A percentile compares a stretch with the other conserved stretches of the same genome.
Conservation (phyloP, 1,139 yeast genomes). For the Taphrina betulina region DNA sequence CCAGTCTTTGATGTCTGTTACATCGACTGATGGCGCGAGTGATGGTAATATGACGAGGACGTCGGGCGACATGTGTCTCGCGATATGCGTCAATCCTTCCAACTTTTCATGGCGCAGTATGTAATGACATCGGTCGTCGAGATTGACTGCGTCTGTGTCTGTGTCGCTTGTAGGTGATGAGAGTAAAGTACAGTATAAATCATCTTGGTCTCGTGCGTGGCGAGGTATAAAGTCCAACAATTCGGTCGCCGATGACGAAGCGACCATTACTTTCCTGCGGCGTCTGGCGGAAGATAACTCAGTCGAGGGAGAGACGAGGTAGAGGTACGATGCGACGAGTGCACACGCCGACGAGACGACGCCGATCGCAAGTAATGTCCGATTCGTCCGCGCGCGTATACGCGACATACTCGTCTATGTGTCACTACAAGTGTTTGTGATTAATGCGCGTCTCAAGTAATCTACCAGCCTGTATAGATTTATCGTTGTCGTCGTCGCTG, state of each 20-base stretch:
- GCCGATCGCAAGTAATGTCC: constrained; percentile 4
- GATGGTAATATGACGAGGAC: constrained; percentile 7
- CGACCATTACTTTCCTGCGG: constrained; percentile 3
- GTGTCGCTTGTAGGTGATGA: background rate
- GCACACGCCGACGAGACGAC: constrained; percentile 13
- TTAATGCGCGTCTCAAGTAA: too few relatives aligned
- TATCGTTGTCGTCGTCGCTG: too few relatives aligned
- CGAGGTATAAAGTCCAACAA: background rate
- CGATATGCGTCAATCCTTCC: constrained; percentile 19
- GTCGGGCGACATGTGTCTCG: constrained; percentile 26
- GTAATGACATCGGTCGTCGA: constrained; percentile 3
- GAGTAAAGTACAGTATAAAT: background rate
- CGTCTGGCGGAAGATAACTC: background rate
- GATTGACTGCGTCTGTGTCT: background rate
- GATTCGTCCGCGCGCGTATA: background rate
- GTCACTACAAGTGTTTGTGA: too few relatives aligned
- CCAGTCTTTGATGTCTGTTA: constrained; percentile 22
- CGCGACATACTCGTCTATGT: too few relatives aligned
- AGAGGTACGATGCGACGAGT: constrained; percentile 7
- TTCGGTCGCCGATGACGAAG: background rate
- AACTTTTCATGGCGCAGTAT: constrained; percentile 20
- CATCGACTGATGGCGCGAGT: background rate
- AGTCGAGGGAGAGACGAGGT: background rate
- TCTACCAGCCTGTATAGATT: too few relatives aligned
- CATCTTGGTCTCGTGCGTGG: background rate